Percentiles rank a stretch among this genome's conserved stretches.
Conservation (phyloP, 805 yeast species). For the Candida insectalens region DNA sequence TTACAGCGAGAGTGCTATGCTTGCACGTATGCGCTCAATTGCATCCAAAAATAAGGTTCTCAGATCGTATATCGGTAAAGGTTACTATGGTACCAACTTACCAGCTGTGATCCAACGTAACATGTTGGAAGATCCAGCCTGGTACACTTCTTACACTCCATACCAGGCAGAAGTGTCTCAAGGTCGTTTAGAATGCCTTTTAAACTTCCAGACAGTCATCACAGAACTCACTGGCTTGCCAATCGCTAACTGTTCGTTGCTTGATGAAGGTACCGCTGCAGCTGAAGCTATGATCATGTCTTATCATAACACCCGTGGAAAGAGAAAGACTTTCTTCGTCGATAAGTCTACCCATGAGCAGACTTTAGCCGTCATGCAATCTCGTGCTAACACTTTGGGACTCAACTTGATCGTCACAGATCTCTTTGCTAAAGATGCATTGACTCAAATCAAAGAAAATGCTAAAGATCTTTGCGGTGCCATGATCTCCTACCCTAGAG, state of each 20-base stretch:
- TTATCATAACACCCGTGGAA: conserved; percentile 55
- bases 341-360: conserved; percentile 78
- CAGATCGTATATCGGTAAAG: conserved; percentile 82
- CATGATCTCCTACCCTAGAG: conserved; percentile 82
- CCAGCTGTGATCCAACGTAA: conserved; percentile 94
- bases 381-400: conserved; percentile 70
- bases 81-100: conserved; percentile 81
- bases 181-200: conserved; percentile 83
- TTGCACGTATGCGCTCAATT: conserved; percentile 52
- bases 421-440: conserved; percentile 33
- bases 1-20: conserved; percentile 72
- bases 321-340: conserved; percentile 58
- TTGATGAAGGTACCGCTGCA: conserved; percentile 97
- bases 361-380: conserved; percentile 66
- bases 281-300: conserved; percentile 93
- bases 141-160: conserved; percentile 99
- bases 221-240: conserved; percentile 87
- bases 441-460: conserved; percentile 25
- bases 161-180: conserved; percentile 98
- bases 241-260: conserved; percentile 88
- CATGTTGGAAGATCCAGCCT: conserved; percentile 85
- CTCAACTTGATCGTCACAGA: conserved; percentile 56
- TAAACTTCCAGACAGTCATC: conserved; percentile 89
- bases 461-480: conserved; percentile 57
- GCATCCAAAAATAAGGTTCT: conserved; percentile 69